Evolutionary conservation across 1,139 yeast genomes (phyloP).

Genomic region (Kodamaea fungicola): DNA sequence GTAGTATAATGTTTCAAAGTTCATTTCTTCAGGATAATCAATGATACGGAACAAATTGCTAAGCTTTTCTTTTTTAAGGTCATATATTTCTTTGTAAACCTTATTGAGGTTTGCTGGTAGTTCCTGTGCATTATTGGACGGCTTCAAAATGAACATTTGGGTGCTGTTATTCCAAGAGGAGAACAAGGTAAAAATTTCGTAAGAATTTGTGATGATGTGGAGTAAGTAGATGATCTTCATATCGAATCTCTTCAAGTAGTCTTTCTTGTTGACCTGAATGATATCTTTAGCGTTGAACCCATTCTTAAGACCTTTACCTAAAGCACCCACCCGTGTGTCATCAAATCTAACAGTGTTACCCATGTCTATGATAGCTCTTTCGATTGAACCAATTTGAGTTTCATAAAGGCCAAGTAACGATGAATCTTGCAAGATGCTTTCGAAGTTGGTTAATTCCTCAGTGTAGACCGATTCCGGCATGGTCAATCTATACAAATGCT

Average conservation of each 20-base stretch:
- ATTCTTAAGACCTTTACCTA: conserved; percentile 82
- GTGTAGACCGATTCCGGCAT: conserved; percentile 65
- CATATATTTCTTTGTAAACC: conserved; percentile 52
- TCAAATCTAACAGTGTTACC: conserved; percentile 74
- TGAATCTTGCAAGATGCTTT: conserved; percentile 63
- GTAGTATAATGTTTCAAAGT: conserved; percentile 51
- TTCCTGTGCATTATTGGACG: conserved; percentile 66
- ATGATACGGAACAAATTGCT: conserved; percentile 43
- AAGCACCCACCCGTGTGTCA: conserved; percentile 67
- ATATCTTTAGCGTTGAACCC: conserved; percentile 75
- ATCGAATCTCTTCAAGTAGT: conserved; percentile 51
- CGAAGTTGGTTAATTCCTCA: conserved; percentile 55
- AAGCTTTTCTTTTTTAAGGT: conserved; percentile 45
- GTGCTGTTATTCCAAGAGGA: conserved; percentile 61
- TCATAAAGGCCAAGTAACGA: conserved; percentile 75
- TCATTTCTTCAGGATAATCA: conserved; percentile 48
- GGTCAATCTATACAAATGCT: conserved; percentile 55
- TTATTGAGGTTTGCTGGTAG: conserved; percentile 48
- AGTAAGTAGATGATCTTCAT: conserved; percentile 66
- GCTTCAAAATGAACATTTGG: conserved; percentile 60
- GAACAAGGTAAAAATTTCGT: conserved; percentile 70
- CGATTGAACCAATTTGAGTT: conserved; percentile 60
- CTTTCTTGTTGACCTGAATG: conserved; percentile 38
- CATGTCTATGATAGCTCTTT: conserved; percentile 73
- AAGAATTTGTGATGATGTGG: conserved; percentile 73